These are phyloP conservation scores for Geranium brycei DNA, from an alignment of 345 rosid species.

Conservation along the genomic window DNA sequence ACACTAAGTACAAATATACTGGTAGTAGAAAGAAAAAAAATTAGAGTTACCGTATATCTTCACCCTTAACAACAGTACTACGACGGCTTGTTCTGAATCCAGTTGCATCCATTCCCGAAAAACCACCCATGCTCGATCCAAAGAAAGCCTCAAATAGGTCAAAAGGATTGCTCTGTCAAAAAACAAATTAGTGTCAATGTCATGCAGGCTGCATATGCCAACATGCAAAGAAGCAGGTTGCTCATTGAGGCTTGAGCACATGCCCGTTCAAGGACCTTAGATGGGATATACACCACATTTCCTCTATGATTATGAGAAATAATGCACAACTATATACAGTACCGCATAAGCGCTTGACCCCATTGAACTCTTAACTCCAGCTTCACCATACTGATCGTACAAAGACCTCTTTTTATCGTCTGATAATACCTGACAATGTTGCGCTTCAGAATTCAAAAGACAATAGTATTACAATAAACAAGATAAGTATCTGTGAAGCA, in stretches of 20 bases:
- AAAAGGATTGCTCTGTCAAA: conserved; percentile 76
- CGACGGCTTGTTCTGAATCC: conserved; percentile 70
- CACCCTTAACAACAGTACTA: conserved; percentile 71
- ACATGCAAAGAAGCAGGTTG: not conserved
- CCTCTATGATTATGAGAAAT: not conserved
- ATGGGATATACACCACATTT: too few species aligned
- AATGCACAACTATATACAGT: conserved; percentile 14
- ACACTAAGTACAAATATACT: not conserved
- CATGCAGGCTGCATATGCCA: conserved; percentile 5
- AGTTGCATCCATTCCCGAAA: conserved; percentile 71
- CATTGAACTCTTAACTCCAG: conserved; percentile 83
- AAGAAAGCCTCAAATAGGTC: conserved; percentile 97
- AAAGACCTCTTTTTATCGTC: conserved; percentile 89
- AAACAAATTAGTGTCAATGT: conserved; percentile 6
- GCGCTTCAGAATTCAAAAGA: conserved; percentile 39
- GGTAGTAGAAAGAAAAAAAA: not conserved
- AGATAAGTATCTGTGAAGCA: not conserved
- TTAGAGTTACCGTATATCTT: conserved; percentile 68
- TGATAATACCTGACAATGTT: conserved; percentile 80
- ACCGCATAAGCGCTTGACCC: conserved; percentile 84
- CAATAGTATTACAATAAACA: conserved; percentile 10
- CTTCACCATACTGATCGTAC: conserved; percentile 96
- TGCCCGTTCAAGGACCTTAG: not conserved
- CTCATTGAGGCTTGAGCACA: not conserved
- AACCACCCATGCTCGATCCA: conserved; percentile 88